Evolutionary conservation across 345 rosid species (phyloP).

Genomic region (Acer saccharum): DNA sequence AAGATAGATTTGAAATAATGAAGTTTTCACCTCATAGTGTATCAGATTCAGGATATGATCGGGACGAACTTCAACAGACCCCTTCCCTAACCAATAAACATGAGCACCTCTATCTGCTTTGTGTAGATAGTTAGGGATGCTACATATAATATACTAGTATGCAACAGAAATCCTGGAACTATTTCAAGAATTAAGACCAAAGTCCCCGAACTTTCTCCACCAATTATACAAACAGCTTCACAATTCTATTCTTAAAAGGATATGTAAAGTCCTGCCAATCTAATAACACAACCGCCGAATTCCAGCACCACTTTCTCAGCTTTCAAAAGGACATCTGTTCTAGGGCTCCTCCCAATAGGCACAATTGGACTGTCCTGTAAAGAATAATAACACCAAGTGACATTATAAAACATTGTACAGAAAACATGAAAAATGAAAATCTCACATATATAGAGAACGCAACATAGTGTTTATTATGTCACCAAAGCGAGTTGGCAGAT

Average conservation of each 20-base stretch:
- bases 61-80: conserved; percentile 68
- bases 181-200: neutral
- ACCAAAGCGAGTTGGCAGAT: neutral
- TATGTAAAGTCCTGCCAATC: conserved; percentile 97
- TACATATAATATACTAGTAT: conserved; percentile 7
- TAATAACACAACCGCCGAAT: conserved; percentile 71
- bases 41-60: conserved; percentile 93
- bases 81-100: conserved; percentile 79
- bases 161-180: conserved; percentile 17
- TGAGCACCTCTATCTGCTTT: conserved; percentile 93
- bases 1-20: conserved; percentile 1
- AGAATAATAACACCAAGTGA: neutral
- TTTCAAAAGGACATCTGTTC: conserved; percentile 79
- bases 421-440: neutral
- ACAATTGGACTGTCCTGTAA: conserved; percentile 80
- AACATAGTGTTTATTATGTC: neutral
- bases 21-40: conserved; percentile 79
- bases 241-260: conserved; percentile 49
- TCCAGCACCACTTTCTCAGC: conserved; percentile 80
- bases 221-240: conserved; percentile 12
- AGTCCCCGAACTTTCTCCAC: conserved; percentile 17
- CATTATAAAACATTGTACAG: too few relatives aligned
- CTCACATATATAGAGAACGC: neutral
- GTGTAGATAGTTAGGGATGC: conserved; percentile 59
- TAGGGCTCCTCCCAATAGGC: conserved; percentile 84